Base-by-base conservation (phyloP, 1,284 basidiomycete species). In the Xerocomus nothofagi region DNA sequence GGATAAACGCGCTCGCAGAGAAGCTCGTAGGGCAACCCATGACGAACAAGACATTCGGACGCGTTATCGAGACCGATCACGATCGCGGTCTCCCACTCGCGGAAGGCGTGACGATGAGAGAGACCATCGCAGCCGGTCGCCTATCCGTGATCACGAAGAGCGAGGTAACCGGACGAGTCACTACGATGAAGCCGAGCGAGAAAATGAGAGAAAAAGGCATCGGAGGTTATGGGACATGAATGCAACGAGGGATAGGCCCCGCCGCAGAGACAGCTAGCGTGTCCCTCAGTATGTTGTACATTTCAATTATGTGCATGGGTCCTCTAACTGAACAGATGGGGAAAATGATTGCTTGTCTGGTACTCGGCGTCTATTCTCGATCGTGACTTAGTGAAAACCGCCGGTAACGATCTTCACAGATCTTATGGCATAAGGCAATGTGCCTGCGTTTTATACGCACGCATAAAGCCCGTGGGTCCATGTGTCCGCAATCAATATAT, bases 1-100 rank as follows among this genome's bases (percentile, higher is more conserved):
- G 58, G 79, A 81, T 64, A 84, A 80, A 58, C 72, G 75, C 23
- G 71, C 71, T 18, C 70, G 68, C 51, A 82, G 78, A 67, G 77
- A 80, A 58, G 67, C 72, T 55, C 68, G 74, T 44, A 66, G 72
- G 51, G 62, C 69, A 41, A 68, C 69, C 49, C 70, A 68, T 26
- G 61, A 64, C 24, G 62, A 69, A 40, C 59, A 61, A 38, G 53
- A 65, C 3, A 55, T 57, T 34, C 54, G 55, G 49, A 52, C 62
- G 30, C 63, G 60, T 44, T 57, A 37, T 42, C 65, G 65, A 32
- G 58, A 70, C 34, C 70, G 62, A 32, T 71, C 71, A 5, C 73
- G 74, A 33, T 79, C 79, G 17, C 70, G 65, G n/a, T 80, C 79
- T 23, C 77, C 75, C 8, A 53, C 58, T n/a, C 54, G 39, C 18